Percentiles rank a stretch among this genome's conserved stretches.
These are phyloP conservation scores for Cyamopsis tetragonoloba DNA, from an alignment of 306 rosid genomes.

Conservation along the genomic window DNA sequence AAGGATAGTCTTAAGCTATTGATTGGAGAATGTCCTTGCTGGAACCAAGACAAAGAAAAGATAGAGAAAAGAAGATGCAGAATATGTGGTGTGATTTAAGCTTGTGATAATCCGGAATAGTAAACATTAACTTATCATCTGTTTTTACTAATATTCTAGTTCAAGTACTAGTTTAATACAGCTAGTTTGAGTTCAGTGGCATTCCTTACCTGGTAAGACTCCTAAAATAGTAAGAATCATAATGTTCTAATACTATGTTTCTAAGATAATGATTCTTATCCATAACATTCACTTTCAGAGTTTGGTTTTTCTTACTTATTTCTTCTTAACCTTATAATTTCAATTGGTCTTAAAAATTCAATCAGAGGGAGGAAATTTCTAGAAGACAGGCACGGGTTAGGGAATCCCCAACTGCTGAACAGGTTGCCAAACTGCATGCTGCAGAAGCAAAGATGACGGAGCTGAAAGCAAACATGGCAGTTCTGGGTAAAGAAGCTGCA, in stretches of 20 bases:
- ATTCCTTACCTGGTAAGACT: background rate
- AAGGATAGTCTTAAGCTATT: no score
- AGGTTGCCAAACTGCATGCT: slow-evolving; percentile 86
- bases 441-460: slow-evolving; percentile 90
- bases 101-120: background rate
- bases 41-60: no score
- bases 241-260: background rate
- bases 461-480: slow-evolving; percentile 83
- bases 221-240: background rate
- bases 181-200: background rate
- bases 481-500: slow-evolving; percentile 91
- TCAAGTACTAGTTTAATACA: background rate
- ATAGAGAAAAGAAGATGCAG: no score
- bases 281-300: background rate
- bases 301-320: background rate
- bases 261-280: background rate
- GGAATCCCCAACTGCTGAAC: slow-evolving; percentile 71
- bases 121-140: background rate
- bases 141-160: background rate
- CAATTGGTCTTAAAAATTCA: slow-evolving; percentile 32
- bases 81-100: background rate
- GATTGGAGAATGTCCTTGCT: no score
- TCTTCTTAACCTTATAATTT: slow-evolving; percentile 19
- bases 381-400: slow-evolving; percentile 77
- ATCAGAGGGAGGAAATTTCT: slow-evolving; percentile 70